These are phyloP conservation scores for Iris pallida DNA, from an alignment of 116 monocot genomes.

Conservation along the genomic window DNA sequence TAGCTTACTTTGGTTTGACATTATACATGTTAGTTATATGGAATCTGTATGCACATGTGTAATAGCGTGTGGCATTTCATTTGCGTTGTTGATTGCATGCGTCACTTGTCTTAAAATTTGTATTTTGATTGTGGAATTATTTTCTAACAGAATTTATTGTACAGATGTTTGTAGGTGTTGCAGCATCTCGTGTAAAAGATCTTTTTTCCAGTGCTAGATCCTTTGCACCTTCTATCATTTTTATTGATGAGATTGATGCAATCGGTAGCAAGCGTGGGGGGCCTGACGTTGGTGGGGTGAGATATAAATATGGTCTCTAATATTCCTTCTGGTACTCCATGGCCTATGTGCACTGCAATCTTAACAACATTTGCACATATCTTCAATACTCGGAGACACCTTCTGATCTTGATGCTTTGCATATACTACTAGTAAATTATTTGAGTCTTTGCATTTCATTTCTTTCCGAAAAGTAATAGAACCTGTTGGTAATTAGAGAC, in stretches of 20 bases:
- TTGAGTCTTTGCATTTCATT: neutral
- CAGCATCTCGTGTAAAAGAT: conserved; percentile 85
- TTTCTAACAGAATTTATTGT: conserved; percentile 16
- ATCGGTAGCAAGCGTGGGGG: conserved; percentile 95
- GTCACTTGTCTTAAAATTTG: neutral
- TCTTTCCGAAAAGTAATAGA: neutral
- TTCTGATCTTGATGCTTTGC: neutral
- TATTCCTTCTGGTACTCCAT: neutral
- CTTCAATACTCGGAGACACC: neutral
- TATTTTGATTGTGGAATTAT: neutral
- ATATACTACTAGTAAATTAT: neutral
- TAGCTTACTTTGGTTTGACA: too few relatives aligned
- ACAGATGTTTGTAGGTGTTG: conserved; percentile 98
- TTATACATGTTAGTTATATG: too few relatives aligned
- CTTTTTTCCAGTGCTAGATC: conserved; percentile 80
- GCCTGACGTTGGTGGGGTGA: conserved; percentile 88
- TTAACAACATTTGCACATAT: neutral
- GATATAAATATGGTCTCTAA: conserved; percentile 14
- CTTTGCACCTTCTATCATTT: conserved; percentile 86
- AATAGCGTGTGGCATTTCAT: neutral
- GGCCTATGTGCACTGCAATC: neutral
- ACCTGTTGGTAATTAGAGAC: neutral
- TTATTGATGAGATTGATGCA: conserved; percentile 97
- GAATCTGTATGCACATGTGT: neutral
- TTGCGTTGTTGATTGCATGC: neutral